A percentile compares a stretch with the other conserved stretches of the same genome.
phyloP scores from a whole-genome alignment of 2,329 filamentous ascomycete species.

The Pestalotiopsis sp. region DNA sequence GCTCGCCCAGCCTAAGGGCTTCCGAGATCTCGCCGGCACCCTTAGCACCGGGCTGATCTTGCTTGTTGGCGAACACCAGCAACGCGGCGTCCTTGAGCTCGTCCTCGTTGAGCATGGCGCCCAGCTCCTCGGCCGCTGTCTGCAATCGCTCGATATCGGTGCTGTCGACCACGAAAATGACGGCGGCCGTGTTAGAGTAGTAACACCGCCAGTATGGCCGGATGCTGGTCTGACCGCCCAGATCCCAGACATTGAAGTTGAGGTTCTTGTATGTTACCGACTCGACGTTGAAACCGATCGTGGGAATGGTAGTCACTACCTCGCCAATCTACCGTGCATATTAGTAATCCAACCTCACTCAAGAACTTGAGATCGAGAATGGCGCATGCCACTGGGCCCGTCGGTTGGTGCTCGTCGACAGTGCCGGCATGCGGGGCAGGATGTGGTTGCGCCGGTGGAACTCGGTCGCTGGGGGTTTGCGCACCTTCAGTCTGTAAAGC shows the following conservation, averaged over 20 bases:
- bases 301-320: constrained; percentile 98
- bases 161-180: constrained; percentile 97
- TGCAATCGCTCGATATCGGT: constrained; percentile 95
- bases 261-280: constrained; percentile 98
- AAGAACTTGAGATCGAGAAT: not conserved
- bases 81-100: constrained; percentile 97
- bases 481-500: constrained; percentile 91
- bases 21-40: constrained; percentile 97
- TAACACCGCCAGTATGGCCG: constrained; percentile 99
- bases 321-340: constrained; percentile 77
- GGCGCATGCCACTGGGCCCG: not conserved
- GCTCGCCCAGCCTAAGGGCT: constrained; percentile 83
- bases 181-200: constrained; percentile 97
- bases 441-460: not conserved
- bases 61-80: constrained; percentile 98
- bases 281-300: constrained; percentile 99
- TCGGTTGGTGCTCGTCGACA: not conserved
- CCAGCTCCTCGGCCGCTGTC: constrained; percentile 89
- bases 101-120: constrained; percentile 95
- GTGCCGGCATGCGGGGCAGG: not conserved
- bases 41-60: constrained; percentile 96
- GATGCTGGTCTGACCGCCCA: constrained; percentile 98
- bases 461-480: not conserved
- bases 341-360: constrained; percentile 7
- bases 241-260: constrained; percentile 99